Evolutionary conservation across 306 rosid genomes (phyloP).

Genomic region (Quercus mongolica): DNA sequence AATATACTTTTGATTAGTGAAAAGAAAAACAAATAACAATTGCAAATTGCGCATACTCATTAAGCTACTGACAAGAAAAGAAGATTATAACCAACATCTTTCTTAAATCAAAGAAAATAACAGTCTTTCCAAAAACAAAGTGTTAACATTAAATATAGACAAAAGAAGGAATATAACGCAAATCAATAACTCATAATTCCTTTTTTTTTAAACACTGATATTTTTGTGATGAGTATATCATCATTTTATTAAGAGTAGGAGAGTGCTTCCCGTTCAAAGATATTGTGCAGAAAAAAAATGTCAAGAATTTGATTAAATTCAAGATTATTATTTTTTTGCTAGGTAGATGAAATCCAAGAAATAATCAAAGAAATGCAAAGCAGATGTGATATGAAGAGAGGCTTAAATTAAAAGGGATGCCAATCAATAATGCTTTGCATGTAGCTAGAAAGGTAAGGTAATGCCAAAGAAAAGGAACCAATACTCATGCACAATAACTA

Average conservation of each 20-base stretch:
- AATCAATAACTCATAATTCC: background rate
- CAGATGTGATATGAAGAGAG: background rate
- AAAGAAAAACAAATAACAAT: background rate
- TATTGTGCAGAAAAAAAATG: background rate
- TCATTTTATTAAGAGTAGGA: too few species aligned
- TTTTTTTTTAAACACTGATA: too few species aligned
- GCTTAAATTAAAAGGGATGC: background rate
- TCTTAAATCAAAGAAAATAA: background rate
- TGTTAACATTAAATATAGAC: background rate
- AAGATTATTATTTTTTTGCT: too few species aligned
- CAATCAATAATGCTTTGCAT: background rate
- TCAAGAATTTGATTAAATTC: background rate
- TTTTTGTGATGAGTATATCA: background rate
- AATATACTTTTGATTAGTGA: background rate
- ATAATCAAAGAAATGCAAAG: background rate
- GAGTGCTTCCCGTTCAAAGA: background rate
- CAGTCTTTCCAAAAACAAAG: background rate
- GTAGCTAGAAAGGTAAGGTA: background rate
- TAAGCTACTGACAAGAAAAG: background rate
- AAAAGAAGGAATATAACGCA: background rate
- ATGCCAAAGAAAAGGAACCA: slow-evolving; percentile 5
- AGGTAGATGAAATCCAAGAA: background rate
- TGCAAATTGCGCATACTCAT: background rate
- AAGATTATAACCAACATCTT: background rate
- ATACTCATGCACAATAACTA: slow-evolving; percentile 3